These are phyloP conservation scores for Immersiporthe knoxdaviesiana DNA, from an alignment of 2,329 filamentous ascomycete genomes.

Conservation along the genomic window DNA sequence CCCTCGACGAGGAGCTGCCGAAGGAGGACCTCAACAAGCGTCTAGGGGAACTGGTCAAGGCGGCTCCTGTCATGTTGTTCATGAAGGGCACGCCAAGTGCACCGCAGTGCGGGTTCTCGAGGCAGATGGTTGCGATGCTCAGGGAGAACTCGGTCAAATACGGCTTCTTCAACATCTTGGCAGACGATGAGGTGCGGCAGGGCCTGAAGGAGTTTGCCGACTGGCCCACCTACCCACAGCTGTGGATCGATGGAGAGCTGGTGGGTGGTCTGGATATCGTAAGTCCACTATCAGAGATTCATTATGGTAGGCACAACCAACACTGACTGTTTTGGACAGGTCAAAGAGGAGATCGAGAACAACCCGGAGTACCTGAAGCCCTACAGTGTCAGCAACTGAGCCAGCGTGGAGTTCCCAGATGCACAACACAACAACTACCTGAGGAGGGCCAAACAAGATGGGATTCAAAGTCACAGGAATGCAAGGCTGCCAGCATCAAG, in stretches of 20 bases:
- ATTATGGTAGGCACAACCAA: background rate
- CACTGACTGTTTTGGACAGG: constrained; percentile 52
- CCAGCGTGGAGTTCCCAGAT: background rate
- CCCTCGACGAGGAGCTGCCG: constrained; percentile 37
- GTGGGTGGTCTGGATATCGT: constrained; percentile 96
- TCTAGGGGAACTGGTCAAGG: constrained; percentile 84
- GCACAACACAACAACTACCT: background rate
- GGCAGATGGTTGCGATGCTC: constrained; percentile 84
- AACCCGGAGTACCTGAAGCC: constrained; percentile 81
- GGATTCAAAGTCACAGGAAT: no score
- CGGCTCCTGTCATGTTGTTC: constrained; percentile 97
- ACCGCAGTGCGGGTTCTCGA: constrained; percentile 94
- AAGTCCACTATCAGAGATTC: constrained; percentile 45
- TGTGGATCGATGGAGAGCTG: constrained; percentile 89
- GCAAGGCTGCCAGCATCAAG: background rate
- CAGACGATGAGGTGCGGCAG: constrained; percentile 95
- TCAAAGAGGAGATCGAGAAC: constrained; percentile 90
- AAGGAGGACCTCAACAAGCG: constrained; percentile 87
- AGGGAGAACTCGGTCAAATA: constrained; percentile 92
- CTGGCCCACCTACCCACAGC: constrained; percentile 96
- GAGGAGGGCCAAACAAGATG: background rate
- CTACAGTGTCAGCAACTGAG: constrained; percentile 61
- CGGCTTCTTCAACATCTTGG: constrained; percentile 98
- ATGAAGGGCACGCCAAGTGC: constrained; percentile 99
- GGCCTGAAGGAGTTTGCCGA: constrained; percentile 97